Base-by-base conservation (phyloP, 1,139 yeast species). In the Geotrichum macrosporum region DNA sequence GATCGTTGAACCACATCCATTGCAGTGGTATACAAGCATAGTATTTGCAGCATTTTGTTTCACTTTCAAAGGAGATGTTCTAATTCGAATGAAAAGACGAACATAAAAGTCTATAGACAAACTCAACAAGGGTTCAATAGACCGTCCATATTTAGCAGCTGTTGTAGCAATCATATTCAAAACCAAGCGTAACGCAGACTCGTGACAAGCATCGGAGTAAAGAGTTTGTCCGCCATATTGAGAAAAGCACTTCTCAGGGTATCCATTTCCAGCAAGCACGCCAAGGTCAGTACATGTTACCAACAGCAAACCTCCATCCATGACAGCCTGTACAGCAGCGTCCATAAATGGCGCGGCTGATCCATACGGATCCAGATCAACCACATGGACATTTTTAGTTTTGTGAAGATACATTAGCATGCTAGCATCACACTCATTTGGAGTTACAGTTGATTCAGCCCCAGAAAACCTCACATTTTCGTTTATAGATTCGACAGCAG, bases 261-360 rank as follows among this genome's bases (percentile, higher is more conserved):
- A 89, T n/a, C 95, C 94, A 53, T 84, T 82, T 6, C 98, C 98
- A 0, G 97, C 98, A 47, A 92, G 72, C 1, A 92, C 96, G 0
- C 95, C 95, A 15, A 94, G 76, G 68, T 92, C 98, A 0, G 98
- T 92, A 64, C 98, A 94, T 0, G 98, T 92, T 5, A 92, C 92
- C 41, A 89, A 68, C 56, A 92, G 68, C 41, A 92, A 62, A 0
- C 97, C 98, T 42, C 83, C 92, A 56, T 88, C 89, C 45, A 76
- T 77, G 10, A 89, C 76, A 32, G 83, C 72, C 58, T 86, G 95
- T 29, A 92, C 72, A 0, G 97, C 96, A 22, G 92, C 78, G 62
- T 92, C 98, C 32, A 92, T 73, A 62, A 94, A 92, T 4, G 97
- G 97, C 1, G 96, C 78, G 0, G 96, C 98, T 0, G 96, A 84